phyloP scores from a whole-genome alignment of 2,329 filamentous ascomycete species.

The Scedosporium dehoogii region DNA sequence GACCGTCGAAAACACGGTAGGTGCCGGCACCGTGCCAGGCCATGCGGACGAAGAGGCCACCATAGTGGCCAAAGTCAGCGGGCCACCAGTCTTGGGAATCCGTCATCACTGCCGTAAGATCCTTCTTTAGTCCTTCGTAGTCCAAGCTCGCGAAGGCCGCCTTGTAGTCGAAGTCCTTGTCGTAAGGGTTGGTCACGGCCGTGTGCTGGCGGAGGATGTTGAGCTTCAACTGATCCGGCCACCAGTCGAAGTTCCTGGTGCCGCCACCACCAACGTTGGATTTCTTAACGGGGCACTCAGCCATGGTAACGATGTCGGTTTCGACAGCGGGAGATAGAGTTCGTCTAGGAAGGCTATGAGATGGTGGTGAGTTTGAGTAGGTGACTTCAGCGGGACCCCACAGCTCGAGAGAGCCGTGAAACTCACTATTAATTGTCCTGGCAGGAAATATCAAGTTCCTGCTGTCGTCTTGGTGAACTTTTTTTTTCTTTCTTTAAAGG shows the following conservation, averaged over 20 bases:
- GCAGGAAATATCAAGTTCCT: no score
- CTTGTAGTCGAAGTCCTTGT: conserved; percentile 60
- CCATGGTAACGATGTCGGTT: conserved; percentile 11
- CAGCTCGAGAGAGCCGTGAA: no score
- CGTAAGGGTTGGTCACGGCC: conserved; percentile 51
- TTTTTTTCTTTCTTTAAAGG: background rate
- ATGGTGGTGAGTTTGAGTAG: background rate
- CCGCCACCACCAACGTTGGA: conserved; percentile 48
- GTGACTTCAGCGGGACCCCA: background rate
- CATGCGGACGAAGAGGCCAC: conserved; percentile 71
- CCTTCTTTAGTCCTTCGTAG: conserved; percentile 64
- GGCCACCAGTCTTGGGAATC: conserved; percentile 77
- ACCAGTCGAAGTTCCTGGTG: conserved; percentile 62
- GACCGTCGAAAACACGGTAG: conserved; percentile 65
- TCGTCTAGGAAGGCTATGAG: background rate
- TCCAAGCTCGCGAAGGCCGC: conserved; percentile 63
- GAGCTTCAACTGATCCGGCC: conserved; percentile 58
- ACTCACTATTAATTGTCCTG: no score
- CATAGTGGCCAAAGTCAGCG: conserved; percentile 73
- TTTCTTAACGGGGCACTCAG: conserved; percentile 22
- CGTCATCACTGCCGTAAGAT: conserved; percentile 61
- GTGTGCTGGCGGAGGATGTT: conserved; percentile 67
- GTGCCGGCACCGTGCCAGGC: conserved; percentile 75
- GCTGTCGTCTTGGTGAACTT: background rate
- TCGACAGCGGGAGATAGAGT: background rate